Evolutionary conservation across 31 red algal genomes (phyloP).

Genomic region (Bonnemaisonia californica): DNA sequence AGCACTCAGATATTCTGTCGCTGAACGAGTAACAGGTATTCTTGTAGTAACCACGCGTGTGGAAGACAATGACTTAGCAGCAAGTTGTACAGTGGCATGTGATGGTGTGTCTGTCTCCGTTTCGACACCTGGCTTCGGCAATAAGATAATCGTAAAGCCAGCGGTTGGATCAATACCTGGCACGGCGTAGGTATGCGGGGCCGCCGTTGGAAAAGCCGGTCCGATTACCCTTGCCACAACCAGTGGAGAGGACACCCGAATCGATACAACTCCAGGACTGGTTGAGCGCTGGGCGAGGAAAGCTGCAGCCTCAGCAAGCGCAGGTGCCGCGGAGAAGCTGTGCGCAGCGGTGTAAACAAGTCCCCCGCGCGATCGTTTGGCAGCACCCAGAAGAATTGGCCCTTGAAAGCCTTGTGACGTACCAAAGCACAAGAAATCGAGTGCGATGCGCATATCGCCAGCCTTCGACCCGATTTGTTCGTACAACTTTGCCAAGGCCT

Average conservation of each 20-base stretch:
- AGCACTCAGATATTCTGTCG: conserved; percentile 18
- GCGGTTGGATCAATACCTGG: conserved; percentile 54
- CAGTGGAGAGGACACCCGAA: conserved; percentile 58
- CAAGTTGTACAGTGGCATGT: conserved; percentile 59
- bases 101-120: conserved; percentile 16
- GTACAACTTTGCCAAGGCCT: conserved; percentile 33
- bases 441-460: conserved; percentile 58
- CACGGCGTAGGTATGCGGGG: conserved; percentile 60
- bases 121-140: conserved; percentile 15
- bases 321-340: conserved; percentile 45
- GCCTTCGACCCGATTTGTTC: conserved; percentile 61
- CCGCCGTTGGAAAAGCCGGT: conserved; percentile 62
- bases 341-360: conserved; percentile 57
- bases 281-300: conserved; percentile 52
- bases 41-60: conserved; percentile 56
- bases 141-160: conserved; percentile 56
- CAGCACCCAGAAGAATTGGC: conserved; percentile 45
- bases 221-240: conserved; percentile 53
- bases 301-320: conserved; percentile 64
- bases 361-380: conserved; percentile 64
- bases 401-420: conserved; percentile 49
- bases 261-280: conserved; percentile 48
- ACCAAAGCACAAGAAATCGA: conserved; percentile 67
- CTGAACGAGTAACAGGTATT: conserved; percentile 42
- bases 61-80: conserved; percentile 34